Evolutionary conservation across 1,284 basidiomycete species (phyloP).

Genomic region (Microbotryum intermedium): DNA sequence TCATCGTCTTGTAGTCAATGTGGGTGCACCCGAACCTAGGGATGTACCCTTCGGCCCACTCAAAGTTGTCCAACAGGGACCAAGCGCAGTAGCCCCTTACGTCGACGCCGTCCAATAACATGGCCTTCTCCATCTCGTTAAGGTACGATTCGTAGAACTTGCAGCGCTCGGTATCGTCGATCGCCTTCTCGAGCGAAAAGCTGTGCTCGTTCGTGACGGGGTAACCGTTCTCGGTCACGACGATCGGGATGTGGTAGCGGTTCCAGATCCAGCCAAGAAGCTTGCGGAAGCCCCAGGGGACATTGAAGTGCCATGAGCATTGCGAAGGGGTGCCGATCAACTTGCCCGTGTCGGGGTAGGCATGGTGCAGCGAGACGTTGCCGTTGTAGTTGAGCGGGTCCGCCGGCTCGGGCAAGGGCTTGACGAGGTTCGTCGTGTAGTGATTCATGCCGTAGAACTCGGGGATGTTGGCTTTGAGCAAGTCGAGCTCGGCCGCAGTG

Average conservation of each 20-base stretch:
- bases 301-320: slow-evolving; percentile 53
- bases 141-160: slow-evolving; percentile 61
- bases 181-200: slow-evolving; percentile 50
- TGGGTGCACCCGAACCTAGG: slow-evolving; percentile 35
- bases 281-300: slow-evolving; percentile 40
- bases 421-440: slow-evolving; percentile 61
- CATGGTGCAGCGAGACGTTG: slow-evolving; percentile 54
- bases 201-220: slow-evolving; percentile 57
- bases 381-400: slow-evolving; percentile 60
- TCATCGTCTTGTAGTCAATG: slow-evolving; percentile 60
- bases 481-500: slow-evolving; percentile 45
- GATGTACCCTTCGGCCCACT: not conserved
- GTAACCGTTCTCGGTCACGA: slow-evolving; percentile 64
- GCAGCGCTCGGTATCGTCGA: slow-evolving; percentile 57
- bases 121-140: slow-evolving; percentile 51
- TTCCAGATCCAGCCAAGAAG: slow-evolving; percentile 51
- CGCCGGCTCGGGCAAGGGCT: slow-evolving; percentile 44
- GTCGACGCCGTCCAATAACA: slow-evolving; percentile 57
- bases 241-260: slow-evolving; percentile 54
- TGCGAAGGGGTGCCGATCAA: slow-evolving; percentile 60
- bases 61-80: not conserved
- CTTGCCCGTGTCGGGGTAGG: slow-evolving; percentile 52
- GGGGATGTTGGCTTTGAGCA: not conserved
- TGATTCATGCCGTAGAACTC: slow-evolving; percentile 55
- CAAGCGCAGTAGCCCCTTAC: slow-evolving; percentile 12